Evolutionary conservation across 768 basidiomycete species (phyloP).

Genomic region (Calocybe indica): DNA sequence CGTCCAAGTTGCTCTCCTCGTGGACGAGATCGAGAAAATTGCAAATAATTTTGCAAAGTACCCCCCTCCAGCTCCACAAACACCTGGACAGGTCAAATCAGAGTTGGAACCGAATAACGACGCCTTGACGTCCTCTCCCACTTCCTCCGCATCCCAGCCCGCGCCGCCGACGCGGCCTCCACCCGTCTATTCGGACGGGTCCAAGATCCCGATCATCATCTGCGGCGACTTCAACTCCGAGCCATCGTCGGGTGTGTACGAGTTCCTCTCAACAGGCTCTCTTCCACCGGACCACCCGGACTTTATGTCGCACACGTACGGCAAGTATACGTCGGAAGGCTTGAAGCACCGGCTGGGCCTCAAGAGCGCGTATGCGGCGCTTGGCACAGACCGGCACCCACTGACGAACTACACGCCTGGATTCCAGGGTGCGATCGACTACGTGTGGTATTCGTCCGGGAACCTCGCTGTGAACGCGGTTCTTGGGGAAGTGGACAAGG

Average conservation of each 20-base stretch:
- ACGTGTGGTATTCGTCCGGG: conserved; percentile 83
- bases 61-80: conserved; percentile 53
- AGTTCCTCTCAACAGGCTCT: conserved; percentile 74
- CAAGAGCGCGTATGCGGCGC: conserved; percentile 75
- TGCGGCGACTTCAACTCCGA: conserved; percentile 97
- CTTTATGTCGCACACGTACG: conserved; percentile 89
- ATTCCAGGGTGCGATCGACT: conserved; percentile 86
- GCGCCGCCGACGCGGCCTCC: conserved; percentile 37
- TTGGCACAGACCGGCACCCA: conserved; percentile 39
- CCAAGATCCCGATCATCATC: conserved; percentile 85
- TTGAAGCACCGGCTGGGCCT: conserved; percentile 73
- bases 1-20: conserved; percentile 86
- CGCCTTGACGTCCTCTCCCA: conserved; percentile 3
- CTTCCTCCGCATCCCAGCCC: conserved; percentile 9
- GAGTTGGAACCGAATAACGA: conserved; percentile 8
- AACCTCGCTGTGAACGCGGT: conserved; percentile 76
- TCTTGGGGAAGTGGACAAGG: conserved; percentile 81
- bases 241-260: conserved; percentile 84
- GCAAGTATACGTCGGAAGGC: conserved; percentile 88
- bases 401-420: conserved; percentile 89
- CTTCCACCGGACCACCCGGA: conserved; percentile 77
- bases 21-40: conserved; percentile 92
- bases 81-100: conserved; percentile 19
- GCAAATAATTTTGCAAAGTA: conserved; percentile 79
- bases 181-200: conserved; percentile 75